Evolutionary conservation across 768 basidiomycete genomes (phyloP).

Genomic region (Psilocybe azurescens): DNA sequence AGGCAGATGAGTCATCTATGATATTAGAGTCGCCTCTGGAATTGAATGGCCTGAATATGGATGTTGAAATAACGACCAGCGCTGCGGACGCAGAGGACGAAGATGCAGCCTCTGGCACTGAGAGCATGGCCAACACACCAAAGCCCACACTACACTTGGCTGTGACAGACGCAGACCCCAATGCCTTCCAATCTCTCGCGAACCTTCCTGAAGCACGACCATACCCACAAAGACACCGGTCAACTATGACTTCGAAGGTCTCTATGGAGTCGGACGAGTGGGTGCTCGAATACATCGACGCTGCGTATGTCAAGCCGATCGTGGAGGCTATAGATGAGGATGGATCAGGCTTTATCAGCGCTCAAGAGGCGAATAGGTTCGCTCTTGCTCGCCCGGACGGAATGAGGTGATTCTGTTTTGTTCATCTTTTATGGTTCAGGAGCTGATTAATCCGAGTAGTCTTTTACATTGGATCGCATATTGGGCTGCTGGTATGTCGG

Average conservation of each 20-base stretch:
- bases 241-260: not conserved
- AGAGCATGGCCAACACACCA: too few relatives aligned
- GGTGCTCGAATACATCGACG: conserved; percentile 31
- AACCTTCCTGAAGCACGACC: too few relatives aligned
- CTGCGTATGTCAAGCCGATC: conserved; percentile 29
- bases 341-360: conserved; percentile 31
- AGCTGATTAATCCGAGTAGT: conserved; percentile 13
- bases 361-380: conserved; percentile 33
- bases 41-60: too few relatives aligned
- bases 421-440: not conserved
- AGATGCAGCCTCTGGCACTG: too few relatives aligned
- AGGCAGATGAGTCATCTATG: too few relatives aligned
- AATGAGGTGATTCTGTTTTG: conserved; percentile 23
- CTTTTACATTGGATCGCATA: conserved; percentile 34
- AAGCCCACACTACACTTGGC: too few relatives aligned
- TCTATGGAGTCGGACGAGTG: conserved; percentile 17
- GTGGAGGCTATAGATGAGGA: conserved; percentile 34
- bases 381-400: conserved; percentile 22
- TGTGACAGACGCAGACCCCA: too few relatives aligned
- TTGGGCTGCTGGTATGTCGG: conserved; percentile 29
- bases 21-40: too few relatives aligned
- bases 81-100: too few relatives aligned
- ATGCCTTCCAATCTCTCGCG: too few relatives aligned
- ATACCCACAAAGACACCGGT: too few relatives aligned
- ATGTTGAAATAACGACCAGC: too few relatives aligned